A percentile compares a stretch with the other conserved stretches of the same genome.
phyloP scores from a whole-genome alignment of 75 land plant genomes.

The Selaginella tamariscina region DNA sequence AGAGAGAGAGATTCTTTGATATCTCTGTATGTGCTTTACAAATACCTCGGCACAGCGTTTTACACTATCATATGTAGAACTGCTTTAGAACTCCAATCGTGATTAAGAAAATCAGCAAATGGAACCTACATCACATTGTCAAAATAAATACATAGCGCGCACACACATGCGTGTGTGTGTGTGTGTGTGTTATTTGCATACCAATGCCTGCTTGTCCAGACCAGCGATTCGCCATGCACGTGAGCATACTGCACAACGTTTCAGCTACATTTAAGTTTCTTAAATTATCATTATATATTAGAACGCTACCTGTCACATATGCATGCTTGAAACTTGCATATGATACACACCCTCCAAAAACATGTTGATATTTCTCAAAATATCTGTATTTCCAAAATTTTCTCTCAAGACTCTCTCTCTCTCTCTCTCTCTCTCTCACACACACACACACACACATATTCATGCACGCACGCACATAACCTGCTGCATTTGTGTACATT shows the following conservation, averaged over 20 bases:
- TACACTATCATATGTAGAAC: slow-evolving; percentile 44
- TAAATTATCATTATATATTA: background rate
- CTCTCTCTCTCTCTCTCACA: no score
- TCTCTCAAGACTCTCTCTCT: no score
- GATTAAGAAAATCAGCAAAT: slow-evolving; percentile 90
- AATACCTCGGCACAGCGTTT: slow-evolving; percentile 68
- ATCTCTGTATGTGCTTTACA: no score
- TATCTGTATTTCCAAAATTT: background rate
- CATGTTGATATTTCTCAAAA: background rate
- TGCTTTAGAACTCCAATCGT: slow-evolving; percentile 61
- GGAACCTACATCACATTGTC: slow-evolving; percentile 46
- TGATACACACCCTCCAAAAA: background rate
- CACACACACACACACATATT: background rate
- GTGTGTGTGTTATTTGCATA: slow-evolving; percentile 20
- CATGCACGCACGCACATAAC: background rate
- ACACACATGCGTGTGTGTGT: no score
- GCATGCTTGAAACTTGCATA: slow-evolving; percentile 3
- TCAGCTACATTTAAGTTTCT: background rate
- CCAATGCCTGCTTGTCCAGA: slow-evolving; percentile 58
- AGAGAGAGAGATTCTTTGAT: background rate
- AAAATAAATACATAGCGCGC: background rate
- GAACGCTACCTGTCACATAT: background rate
- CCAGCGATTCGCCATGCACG: slow-evolving; percentile 78
- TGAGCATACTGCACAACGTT: slow-evolving; percentile 48
- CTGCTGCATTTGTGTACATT: background rate